phyloP scores from a whole-genome alignment of 345 rosid species.

The Euphorbia pulcherrima region DNA sequence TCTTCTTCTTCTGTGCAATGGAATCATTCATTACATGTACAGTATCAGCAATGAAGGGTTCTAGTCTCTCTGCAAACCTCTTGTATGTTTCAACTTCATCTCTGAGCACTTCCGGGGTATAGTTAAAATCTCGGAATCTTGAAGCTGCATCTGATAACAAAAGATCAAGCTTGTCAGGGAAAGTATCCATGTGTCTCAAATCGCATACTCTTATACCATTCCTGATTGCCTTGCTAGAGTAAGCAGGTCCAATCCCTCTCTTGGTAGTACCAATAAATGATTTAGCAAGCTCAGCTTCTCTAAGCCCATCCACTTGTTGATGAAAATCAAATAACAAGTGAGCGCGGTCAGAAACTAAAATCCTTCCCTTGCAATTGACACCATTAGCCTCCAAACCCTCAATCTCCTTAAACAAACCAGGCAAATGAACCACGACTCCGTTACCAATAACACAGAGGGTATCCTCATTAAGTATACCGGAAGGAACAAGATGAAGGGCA shows the following conservation, averaged over 20 bases:
- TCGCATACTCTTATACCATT: slow-evolving; percentile 92
- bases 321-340: slow-evolving; percentile 91
- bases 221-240: slow-evolving; percentile 77
- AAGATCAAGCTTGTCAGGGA: slow-evolving; percentile 81
- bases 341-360: slow-evolving; percentile 87
- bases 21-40: slow-evolving; percentile 80
- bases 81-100: slow-evolving; percentile 86
- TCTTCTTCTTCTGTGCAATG: slow-evolving; percentile 64
- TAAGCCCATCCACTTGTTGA: slow-evolving; percentile 77
- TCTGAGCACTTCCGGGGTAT: slow-evolving; percentile 66
- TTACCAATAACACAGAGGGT: slow-evolving; percentile 89
- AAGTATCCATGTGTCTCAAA: slow-evolving; percentile 87
- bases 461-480: slow-evolving; percentile 82
- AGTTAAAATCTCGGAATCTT: slow-evolving; percentile 66
- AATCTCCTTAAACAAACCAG: slow-evolving; percentile 79
- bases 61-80: slow-evolving; percentile 88
- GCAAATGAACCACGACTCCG: slow-evolving; percentile 91
- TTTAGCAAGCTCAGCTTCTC: slow-evolving; percentile 86
- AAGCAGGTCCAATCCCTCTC: slow-evolving; percentile 93
- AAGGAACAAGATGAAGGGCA: slow-evolving; percentile 95
- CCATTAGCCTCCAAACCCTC: slow-evolving; percentile 81
- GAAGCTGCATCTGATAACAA: slow-evolving; percentile 71
- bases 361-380: slow-evolving; percentile 81
- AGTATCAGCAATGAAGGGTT: slow-evolving; percentile 82
- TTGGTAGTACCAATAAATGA: slow-evolving; percentile 89